These are phyloP conservation scores for Phytomonas sp. DNA, from an alignment of 208 protist genomes.

Conservation along the genomic window DNA sequence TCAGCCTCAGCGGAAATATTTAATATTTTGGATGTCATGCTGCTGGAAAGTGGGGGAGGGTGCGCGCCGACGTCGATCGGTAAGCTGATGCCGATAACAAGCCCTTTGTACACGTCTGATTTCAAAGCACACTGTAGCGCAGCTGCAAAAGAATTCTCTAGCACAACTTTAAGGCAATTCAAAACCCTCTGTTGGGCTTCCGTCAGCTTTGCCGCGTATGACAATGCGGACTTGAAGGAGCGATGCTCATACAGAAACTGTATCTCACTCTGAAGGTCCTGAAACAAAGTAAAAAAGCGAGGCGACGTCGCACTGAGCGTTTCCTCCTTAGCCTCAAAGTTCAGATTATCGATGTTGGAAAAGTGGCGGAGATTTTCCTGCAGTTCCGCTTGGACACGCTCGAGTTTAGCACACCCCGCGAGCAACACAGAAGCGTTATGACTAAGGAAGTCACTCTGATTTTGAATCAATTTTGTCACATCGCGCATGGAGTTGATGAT, in stretches of 20 bases:
- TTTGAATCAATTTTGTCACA: slow-evolving; percentile 61
- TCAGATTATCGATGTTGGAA: slow-evolving; percentile 67
- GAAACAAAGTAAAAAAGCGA: slow-evolving; percentile 57
- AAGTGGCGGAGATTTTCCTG: slow-evolving; percentile 68
- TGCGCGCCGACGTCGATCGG: background rate
- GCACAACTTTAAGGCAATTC: slow-evolving; percentile 36
- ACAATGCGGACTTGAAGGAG: slow-evolving; percentile 68
- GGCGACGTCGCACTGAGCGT: slow-evolving; percentile 50
- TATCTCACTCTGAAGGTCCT: slow-evolving; percentile 77
- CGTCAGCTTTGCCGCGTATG: slow-evolving; percentile 58
- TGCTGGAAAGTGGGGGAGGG: background rate
- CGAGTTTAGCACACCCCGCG: slow-evolving; percentile 62
- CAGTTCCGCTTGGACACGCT: slow-evolving; percentile 64
- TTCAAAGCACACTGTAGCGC: slow-evolving; percentile 16
- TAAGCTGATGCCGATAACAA: background rate
- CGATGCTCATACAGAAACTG: slow-evolving; percentile 53
- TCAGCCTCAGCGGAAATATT: background rate
- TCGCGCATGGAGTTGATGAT: slow-evolving; percentile 32
- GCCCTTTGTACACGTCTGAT: background rate
- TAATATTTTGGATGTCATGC: background rate
- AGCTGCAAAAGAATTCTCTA: slow-evolving; percentile 33
- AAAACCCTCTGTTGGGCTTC: slow-evolving; percentile 46
- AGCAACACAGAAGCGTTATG: slow-evolving; percentile 68
- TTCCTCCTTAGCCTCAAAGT: slow-evolving; percentile 46
- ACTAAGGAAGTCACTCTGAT: slow-evolving; percentile 66